These are phyloP conservation scores for Teratosphaeria destructans DNA, from an alignment of 2,329 filamentous ascomycete species.

Conservation along the genomic window DNA sequence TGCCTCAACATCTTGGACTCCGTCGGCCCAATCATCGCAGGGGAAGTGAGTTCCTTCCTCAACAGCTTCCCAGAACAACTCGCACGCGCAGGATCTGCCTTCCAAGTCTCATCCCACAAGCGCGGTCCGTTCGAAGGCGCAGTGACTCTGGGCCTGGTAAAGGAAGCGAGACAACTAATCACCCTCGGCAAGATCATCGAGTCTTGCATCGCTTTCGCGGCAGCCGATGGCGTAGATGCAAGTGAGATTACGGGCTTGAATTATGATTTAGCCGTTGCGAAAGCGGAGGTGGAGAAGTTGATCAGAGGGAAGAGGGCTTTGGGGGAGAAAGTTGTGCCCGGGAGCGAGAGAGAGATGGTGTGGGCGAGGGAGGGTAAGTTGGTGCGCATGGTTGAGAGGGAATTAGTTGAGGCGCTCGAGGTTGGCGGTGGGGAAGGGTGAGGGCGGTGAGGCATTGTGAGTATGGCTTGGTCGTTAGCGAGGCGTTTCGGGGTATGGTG, in stretches of 20 bases:
- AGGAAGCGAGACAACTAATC: conserved; percentile 68
- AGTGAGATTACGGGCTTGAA: conserved; percentile 59
- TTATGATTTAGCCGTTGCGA: conserved; percentile 62
- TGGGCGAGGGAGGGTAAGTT: conserved; percentile 1
- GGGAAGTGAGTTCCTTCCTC: conserved; percentile 76
- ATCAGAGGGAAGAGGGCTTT: conserved; percentile 54
- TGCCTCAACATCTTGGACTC: conserved; percentile 79
- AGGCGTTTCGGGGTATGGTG: background rate
- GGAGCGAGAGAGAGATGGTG: conserved; percentile 9
- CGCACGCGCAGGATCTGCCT: conserved; percentile 56
- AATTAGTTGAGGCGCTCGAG: background rate
- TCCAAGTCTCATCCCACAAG: conserved; percentile 43
- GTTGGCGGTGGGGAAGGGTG: background rate
- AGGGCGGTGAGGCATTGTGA: background rate
- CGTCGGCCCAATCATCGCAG: conserved; percentile 69
- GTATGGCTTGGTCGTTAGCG: background rate
- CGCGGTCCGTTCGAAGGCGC: conserved; percentile 43
- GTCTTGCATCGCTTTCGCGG: conserved; percentile 52
- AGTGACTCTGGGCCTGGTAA: conserved; percentile 62
- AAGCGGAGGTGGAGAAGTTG: conserved; percentile 77
- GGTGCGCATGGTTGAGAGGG: conserved; percentile 2
- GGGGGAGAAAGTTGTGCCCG: conserved; percentile 28
- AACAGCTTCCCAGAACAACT: conserved; percentile 82
- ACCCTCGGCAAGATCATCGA: conserved; percentile 65
- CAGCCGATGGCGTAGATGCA: conserved; percentile 47